Evolutionary conservation across 23 red algal genomes (phyloP), one percentile per base, ranked within the genome.

Genomic region (Gracilaria domingensis): DNA sequence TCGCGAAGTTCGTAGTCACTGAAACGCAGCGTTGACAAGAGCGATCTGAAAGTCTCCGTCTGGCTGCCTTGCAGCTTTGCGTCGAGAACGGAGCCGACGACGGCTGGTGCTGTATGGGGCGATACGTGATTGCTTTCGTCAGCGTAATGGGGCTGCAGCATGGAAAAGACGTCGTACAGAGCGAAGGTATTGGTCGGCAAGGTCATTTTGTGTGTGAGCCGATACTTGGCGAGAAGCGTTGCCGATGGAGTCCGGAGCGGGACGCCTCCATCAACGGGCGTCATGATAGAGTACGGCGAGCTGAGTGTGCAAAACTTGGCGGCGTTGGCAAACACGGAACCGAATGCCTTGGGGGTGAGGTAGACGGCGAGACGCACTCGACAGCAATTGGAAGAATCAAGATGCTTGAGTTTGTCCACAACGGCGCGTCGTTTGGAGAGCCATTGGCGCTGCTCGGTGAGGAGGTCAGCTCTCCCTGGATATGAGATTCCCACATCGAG

Each of bases 361-460:
- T 55, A 20, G 17, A 55, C 51, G 51, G 51, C 51, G 13, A 55
- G 51, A 55, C 51, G 51, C 51, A 55, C 1, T 55, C 51, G 51
- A 55, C 51, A 55, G 51, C 51, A 55, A 55, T 55, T 55, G 51
- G 51, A 55, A 55, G 9, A 55, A 55, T 55, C 51, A 55, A 55
- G 51, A 55, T 55, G 51, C 8, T 55, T 18, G 51, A 55, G 51
- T 18, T 55, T 55, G 8, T 14, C 8, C 14, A 55, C 51, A 20
- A 55, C 51, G 14, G 9, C 18, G 13, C 17, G 11, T 55, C 51
- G 11, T 55, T 55, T 55, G 51, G 9, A 55, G 9, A 55, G 51
- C 51, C 51, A 55, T 55, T 55, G 13, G 51, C 51, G 51, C 51
- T 55, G 51, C 51, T 55, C 51, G 51, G 18, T 2, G 17, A 55